A percentile compares a stretch with the other conserved stretches of the same genome.
These are phyloP conservation scores for Teunomyces pallodes DNA, from an alignment of 805 yeast species.

Conservation along the genomic window DNA sequence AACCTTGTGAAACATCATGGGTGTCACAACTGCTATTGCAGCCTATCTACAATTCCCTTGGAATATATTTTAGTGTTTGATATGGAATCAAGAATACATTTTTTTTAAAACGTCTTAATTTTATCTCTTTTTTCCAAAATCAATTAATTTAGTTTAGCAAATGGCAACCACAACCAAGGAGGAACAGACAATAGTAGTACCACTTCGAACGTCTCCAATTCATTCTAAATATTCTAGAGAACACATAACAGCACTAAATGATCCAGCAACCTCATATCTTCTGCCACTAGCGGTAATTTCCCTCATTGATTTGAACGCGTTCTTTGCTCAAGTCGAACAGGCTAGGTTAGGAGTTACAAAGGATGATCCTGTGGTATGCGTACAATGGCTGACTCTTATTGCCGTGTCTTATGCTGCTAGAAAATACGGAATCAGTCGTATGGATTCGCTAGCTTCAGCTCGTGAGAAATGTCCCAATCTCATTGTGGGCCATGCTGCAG, in stretches of 20 bases:
- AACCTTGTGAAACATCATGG: too few relatives aligned
- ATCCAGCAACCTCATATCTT: slow-evolving; percentile 45
- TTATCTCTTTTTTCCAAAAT: background rate
- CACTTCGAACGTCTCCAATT: background rate
- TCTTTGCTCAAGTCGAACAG: slow-evolving; percentile 93
- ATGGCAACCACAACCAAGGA: background rate
- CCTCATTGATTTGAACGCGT: slow-evolving; percentile 90
- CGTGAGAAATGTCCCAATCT: slow-evolving; percentile 71
- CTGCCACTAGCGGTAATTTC: slow-evolving; percentile 78
- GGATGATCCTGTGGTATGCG: slow-evolving; percentile 86
- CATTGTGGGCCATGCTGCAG: slow-evolving; percentile 88
- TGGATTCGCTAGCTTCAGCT: slow-evolving; percentile 72
- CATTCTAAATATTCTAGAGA: slow-evolving; percentile 46
- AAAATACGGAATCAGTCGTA: slow-evolving; percentile 73
- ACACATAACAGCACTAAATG: slow-evolving; percentile 49
- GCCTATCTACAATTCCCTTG: too few relatives aligned
- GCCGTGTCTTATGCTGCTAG: slow-evolving; percentile 93
- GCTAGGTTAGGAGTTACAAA: slow-evolving; percentile 61
- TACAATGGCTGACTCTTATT: slow-evolving; percentile 87
- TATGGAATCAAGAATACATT: too few relatives aligned
- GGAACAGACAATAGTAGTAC: background rate
- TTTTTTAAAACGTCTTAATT: background rate
- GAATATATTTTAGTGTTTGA: too few relatives aligned
- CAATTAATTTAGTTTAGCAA: background rate
- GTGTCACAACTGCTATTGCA: too few relatives aligned